Evolutionary conservation across 176 grass and related monocot species (phyloP), one percentile per base, ranked within the genome.

Genomic region (Puccinellia tenuiflora): DNA sequence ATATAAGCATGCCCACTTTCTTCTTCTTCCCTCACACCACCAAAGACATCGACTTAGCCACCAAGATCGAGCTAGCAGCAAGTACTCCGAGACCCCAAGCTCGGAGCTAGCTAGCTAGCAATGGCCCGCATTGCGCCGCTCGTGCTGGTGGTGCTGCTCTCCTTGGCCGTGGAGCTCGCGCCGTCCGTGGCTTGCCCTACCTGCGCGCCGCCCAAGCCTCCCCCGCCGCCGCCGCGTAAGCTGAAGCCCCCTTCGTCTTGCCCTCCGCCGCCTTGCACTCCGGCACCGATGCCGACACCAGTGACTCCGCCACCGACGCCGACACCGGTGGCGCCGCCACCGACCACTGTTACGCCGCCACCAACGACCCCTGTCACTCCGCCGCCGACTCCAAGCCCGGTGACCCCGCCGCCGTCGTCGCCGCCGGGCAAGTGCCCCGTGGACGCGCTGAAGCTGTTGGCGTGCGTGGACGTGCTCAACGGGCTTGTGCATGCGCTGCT

Each of bases 381-480:
- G 13, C 13, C 43, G 3, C 12, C 40, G 4, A 11, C 40, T 10
- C 40, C 33, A 34, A 34, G 33, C 14, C 33, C 80, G 0, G 25
- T 75, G 15, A 17, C 46, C 14, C 46, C 46, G 11, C 22, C 60
- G n/a, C 15, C 60, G 14, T 8, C 64, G 37, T 8, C 64, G 37
- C 26, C 86, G 14, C 47, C 81, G 37, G 88, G 85, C 8, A 71
- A 88, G 72, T 96, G 93, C 73, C 93, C 93, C 15, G 20, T 96
- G 20, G 55, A 96, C 89, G 84, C 93, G 57, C 77, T 96, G 54
- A 93, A 96, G 82, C 81, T 96, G 14, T 50, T 82, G 63, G 86
- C 84, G 48, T 96, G 93, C 79, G 93, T 93, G 59, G 90, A 92
- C 73, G 82, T 35, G 65, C 86, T 97, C 5, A 77, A 85, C 47